Base-by-base conservation (phyloP, 169 alveolate species). In the Plasmodium billcollinsi region DNA sequence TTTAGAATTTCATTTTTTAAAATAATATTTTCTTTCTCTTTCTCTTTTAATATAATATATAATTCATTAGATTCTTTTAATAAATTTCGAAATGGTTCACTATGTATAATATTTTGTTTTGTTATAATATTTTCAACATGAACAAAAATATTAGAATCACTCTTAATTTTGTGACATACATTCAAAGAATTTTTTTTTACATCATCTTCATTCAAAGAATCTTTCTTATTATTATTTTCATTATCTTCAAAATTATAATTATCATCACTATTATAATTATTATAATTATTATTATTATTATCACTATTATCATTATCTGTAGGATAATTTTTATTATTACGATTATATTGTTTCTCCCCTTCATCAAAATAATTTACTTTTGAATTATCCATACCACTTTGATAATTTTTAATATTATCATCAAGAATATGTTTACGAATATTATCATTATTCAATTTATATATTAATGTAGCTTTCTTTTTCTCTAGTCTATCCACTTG, bases 401-500 rank as follows among this genome's bases (percentile, higher is more conserved):
- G 49, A 15, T 9, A 12, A 5, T 73, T 15, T 2, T 29, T 43
- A 6, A 39, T 39, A 3, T 49, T 62, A 11, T 66, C 24, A 9
- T 78, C 54, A n/a, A 80, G 18, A 50, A 80, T 80, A 47, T 24
- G 20, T 20, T 67, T 80, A 54, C 83, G 70, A 5, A 80, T 67
- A 47, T 47, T 54, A 15, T 54, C 71, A 67, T 29, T 80, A 24
- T 80, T 24, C 49, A 80, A 52, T 58, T 80, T 80, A 67, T 52
- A 80, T 12, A 80, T 59, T 43, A 80, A 47, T 54, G 72, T 20
- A 9, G 90, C 58, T 4, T n/a, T 80, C 49, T 80, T 80, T 47
- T 80, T 80, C 58, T 80, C 90, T 8, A 62, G 3, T 20, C 83
- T 61, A 20, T 80, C 90, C 12, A 80, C 21, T 29, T 80, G 83